Percentiles rank a stretch among this genome's conserved stretches.
phyloP scores from a whole-genome alignment of 106 monocot species.

The Allium sativum region DNA sequence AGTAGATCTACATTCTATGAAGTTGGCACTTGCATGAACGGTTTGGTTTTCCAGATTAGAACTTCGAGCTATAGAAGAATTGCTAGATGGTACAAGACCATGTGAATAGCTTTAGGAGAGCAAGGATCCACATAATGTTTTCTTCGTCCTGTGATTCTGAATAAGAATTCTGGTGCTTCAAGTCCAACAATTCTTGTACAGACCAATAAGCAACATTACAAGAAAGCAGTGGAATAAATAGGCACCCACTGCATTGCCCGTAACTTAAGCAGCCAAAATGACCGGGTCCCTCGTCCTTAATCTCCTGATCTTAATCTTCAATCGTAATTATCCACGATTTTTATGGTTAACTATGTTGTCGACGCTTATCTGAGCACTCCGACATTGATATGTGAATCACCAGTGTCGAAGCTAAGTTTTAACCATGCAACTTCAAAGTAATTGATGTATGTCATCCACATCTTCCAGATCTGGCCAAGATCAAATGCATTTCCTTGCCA shows the following conservation, averaged over 20 bases:
- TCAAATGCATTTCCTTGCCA: no score
- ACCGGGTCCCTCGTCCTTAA: slow-evolving; percentile 8
- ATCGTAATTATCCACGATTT: no score
- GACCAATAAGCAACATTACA: no score
- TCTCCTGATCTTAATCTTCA: not conserved
- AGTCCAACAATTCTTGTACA: no score
- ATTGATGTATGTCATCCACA: no score
- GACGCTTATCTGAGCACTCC: no score
- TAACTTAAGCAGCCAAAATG: not conserved
- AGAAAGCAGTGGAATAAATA: not conserved
- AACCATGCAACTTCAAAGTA: no score
- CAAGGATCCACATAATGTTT: slow-evolving; percentile 58
- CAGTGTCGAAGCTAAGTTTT: no score
- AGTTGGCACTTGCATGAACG: slow-evolving; percentile 46
- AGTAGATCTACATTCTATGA: slow-evolving; percentile 65
- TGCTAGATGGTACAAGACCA: slow-evolving; percentile 6
- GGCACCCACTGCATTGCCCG: not conserved
- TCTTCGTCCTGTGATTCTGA: slow-evolving; percentile 12
- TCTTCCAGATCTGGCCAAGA: no score
- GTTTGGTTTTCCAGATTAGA: slow-evolving; percentile 9
- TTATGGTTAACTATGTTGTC: no score
- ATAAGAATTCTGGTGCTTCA: no score
- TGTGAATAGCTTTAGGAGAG: slow-evolving; percentile 48
- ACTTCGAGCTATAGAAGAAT: slow-evolving; percentile 1
- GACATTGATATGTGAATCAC: no score